Conservation (phyloP, 2,329 filamentous ascomycete species). For the Biscogniauxia mediterranea region DNA sequence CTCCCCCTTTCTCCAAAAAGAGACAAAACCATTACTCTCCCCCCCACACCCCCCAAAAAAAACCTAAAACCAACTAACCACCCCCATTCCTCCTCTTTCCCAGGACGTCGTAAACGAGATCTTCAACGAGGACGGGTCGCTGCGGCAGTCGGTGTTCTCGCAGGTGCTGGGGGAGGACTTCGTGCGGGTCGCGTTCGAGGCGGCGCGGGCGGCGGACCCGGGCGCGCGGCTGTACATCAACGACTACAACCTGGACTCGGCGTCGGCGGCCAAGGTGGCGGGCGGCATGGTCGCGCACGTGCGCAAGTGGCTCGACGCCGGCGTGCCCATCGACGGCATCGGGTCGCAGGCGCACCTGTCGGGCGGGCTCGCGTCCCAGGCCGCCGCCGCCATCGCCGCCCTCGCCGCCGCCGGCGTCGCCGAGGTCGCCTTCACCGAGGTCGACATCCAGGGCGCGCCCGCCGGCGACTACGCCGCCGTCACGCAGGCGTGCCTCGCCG, state of each 20-base stretch:
- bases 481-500: constrained; percentile 55
- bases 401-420: constrained; percentile 44
- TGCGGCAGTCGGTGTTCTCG: constrained; percentile 63
- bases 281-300: constrained; percentile 54
- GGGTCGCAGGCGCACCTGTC: constrained; percentile 51
- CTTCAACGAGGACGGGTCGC: constrained; percentile 58
- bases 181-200: constrained; percentile 66
- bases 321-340: constrained; percentile 62
- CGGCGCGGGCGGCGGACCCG: constrained; percentile 66
- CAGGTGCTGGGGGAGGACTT: constrained; percentile 68
- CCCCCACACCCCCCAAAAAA: not conserved
- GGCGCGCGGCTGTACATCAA: constrained; percentile 72
- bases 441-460: constrained; percentile 61
- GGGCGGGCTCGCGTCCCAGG: constrained; percentile 39
- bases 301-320: constrained; percentile 60
- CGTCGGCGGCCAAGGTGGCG: constrained; percentile 55
- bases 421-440: constrained; percentile 59
- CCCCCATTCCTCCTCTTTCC: not conserved
- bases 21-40: not conserved
- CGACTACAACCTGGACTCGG: constrained; percentile 66
- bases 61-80: not conserved
- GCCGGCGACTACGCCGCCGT: constrained; percentile 58
- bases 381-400: constrained; percentile 42
- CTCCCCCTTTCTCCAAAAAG: constrained; percentile 28
- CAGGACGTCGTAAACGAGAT: constrained; percentile 65